These are phyloP conservation scores for Zasmidium citrigriseum DNA, from an alignment of 2,329 filamentous ascomycete species.

Conservation along the genomic window DNA sequence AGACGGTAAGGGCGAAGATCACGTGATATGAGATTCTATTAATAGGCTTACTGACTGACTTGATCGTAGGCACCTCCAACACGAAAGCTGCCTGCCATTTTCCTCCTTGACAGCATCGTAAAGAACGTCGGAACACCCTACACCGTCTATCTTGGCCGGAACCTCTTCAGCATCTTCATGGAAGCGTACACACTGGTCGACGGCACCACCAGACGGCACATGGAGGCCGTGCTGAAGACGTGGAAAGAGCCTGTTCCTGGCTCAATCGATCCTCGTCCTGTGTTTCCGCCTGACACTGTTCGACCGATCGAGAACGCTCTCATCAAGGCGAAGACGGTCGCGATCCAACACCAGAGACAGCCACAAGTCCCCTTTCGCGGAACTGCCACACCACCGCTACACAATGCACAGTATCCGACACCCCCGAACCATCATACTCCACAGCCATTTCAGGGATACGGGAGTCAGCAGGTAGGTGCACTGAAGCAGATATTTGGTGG, in stretches of 20 bases:
- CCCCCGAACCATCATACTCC: slow-evolving; percentile 34
- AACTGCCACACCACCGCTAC: slow-evolving; percentile 71
- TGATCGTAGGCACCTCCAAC: slow-evolving; percentile 71
- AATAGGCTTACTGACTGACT: slow-evolving; percentile 40
- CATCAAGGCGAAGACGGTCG: slow-evolving; percentile 72
- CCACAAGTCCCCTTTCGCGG: slow-evolving; percentile 62
- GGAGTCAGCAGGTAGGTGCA: slow-evolving; percentile 39
- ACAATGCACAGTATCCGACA: slow-evolving; percentile 44
- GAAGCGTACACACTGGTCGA: slow-evolving; percentile 92
- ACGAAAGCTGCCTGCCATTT: slow-evolving; percentile 92
- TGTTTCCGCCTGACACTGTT: slow-evolving; percentile 85
- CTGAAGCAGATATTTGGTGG: neutral
- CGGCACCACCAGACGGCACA: slow-evolving; percentile 76
- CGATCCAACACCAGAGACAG: slow-evolving; percentile 62
- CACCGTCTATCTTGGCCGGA: slow-evolving; percentile 88
- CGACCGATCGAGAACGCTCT: slow-evolving; percentile 91
- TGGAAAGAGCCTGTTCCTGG: slow-evolving; percentile 98
- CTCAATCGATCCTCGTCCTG: slow-evolving; percentile 86
- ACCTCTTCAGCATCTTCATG: slow-evolving; percentile 94
- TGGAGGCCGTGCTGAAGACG: slow-evolving; percentile 96
- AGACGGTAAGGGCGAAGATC: slow-evolving; percentile 69
- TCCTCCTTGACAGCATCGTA: slow-evolving; percentile 95
- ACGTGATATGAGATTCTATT: slow-evolving; percentile 21
- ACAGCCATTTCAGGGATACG: slow-evolving; percentile 34
- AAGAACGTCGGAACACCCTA: slow-evolving; percentile 99